Base-by-base conservation (phyloP, 768 basidiomycete species). In the Mycena vitilis region DNA sequence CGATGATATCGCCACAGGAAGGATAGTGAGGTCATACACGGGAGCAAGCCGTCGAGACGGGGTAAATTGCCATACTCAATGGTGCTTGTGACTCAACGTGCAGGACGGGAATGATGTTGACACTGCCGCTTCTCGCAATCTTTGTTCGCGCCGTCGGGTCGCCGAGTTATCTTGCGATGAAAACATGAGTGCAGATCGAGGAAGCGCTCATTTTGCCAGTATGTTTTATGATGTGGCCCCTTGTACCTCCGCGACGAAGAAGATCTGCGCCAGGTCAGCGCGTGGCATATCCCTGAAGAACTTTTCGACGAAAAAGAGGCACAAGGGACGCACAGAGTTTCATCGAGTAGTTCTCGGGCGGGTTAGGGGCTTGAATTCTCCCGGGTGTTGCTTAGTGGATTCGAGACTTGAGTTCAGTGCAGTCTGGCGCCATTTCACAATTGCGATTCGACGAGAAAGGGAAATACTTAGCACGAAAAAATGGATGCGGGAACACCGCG, bases 71-170 rank as follows among this genome's bases (percentile, higher is more conserved):
- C 30, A 30, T 30, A 30, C 30, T 30, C 3, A 30, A 30, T 30
- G 30, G 30, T 5, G 30, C 2, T 30, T 30, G 30, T 30, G 30
- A 30, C 30, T 30, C 5, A 2, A 30, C 30, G 67, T 96, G 86
- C 40, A 98, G 82, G 3, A 99, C 96, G 0, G 95, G 96, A 75
- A 98, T 98, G 6, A 96, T 98, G 15, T 96, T 99, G 75, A 98
- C 94, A 74, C 98, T 96, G 0, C 96, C 96, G 8, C 11, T n/a
- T 52, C 23, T 51, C 45, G 0, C 20, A 18, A 22, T 60, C 64
- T 4, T 36, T 30, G 6, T 42, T 45, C 13, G 44, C 1, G 11
- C 86, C 84, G 2, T 85, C 85, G 34, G 18, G 23, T 12, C 34
- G 16, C 34, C 0, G 13, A 22, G 12, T 20, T 45, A 12, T 23